Conservation (phyloP, 768 basidiomycete genomes). For the Fistulinella prunicolor region DNA sequence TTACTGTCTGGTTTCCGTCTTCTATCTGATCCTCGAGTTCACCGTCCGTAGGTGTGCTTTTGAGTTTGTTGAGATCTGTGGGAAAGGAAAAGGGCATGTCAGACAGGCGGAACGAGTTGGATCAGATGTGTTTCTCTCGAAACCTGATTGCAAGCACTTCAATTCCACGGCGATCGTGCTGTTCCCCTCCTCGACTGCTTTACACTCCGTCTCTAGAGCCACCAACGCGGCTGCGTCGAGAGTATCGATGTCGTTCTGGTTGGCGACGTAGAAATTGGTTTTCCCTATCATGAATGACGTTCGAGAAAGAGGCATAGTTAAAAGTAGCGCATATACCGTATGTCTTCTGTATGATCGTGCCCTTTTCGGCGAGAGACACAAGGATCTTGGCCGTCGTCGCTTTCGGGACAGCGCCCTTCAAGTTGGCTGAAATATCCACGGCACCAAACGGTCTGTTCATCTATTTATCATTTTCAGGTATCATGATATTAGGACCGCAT, state of each 20-base stretch:
- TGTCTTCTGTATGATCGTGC: conserved; percentile 73
- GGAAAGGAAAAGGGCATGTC: conserved; percentile 9
- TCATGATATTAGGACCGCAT: too few relatives aligned
- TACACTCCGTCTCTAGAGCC: conserved; percentile 57
- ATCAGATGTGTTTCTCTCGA: not conserved
- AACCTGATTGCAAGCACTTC: conserved; percentile 39
- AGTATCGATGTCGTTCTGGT: conserved; percentile 68
- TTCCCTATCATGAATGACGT: conserved; percentile 51
- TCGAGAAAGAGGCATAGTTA: not conserved
- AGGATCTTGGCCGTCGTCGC: conserved; percentile 83
- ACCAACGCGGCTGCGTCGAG: conserved; percentile 61
- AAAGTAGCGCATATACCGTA: conserved; percentile 54
- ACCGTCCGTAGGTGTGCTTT: conserved; percentile 62
- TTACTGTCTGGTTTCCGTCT: conserved; percentile 52
- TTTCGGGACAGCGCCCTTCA: conserved; percentile 88
- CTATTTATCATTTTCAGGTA: too few relatives aligned
- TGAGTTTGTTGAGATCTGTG: conserved; percentile 70
- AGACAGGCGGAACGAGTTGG: not conserved
- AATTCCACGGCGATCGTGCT: conserved; percentile 49
- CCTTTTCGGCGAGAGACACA: conserved; percentile 77
- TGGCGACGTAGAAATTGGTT: conserved; percentile 82
- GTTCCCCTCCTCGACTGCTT: conserved; percentile 56
- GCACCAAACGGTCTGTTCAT: conserved; percentile 95
- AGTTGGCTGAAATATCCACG: conserved; percentile 86
- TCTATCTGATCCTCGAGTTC: conserved; percentile 58